Percentiles rank a stretch among this genome's conserved stretches.
These are phyloP conservation scores for Epicoccum sorghinum DNA, from an alignment of 2,329 filamentous ascomycete species.

Conservation along the genomic window DNA sequence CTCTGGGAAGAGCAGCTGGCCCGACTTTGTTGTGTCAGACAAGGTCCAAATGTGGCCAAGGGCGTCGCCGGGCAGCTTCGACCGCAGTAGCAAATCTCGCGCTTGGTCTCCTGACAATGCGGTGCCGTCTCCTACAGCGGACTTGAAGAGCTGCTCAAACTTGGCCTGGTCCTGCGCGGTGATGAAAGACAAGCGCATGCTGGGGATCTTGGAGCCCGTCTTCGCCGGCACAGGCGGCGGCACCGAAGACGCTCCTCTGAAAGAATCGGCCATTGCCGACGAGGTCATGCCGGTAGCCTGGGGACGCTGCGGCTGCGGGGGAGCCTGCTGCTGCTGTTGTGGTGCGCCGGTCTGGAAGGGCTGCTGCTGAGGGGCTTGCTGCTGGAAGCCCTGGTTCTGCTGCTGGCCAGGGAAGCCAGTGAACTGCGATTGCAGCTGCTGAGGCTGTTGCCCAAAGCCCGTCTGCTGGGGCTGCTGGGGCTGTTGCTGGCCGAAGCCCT, in stretches of 20 bases:
- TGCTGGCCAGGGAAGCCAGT: constrained; percentile 57
- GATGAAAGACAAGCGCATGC: constrained; percentile 93
- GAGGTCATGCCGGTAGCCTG: constrained; percentile 68
- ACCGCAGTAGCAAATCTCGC: constrained; percentile 84
- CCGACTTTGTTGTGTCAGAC: constrained; percentile 93
- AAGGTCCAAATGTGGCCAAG: constrained; percentile 95
- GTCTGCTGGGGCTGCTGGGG: constrained; percentile 30
- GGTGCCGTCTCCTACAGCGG: constrained; percentile 82
- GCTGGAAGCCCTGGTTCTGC: constrained; percentile 50
- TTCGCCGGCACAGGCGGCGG: constrained; percentile 69
- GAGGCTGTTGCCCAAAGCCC: constrained; percentile 43
- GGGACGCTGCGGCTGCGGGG: constrained; percentile 53
- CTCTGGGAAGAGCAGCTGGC: constrained; percentile 94
- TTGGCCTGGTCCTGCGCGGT: constrained; percentile 93
- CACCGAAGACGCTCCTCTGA: constrained; percentile 53
- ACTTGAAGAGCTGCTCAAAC: constrained; percentile 97
- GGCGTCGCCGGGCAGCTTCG: constrained; percentile 83
- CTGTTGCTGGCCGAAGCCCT: constrained; percentile 53
- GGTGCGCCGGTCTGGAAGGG: constrained; percentile 50
- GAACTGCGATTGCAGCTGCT: constrained; percentile 50
- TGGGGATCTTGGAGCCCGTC: constrained; percentile 79
- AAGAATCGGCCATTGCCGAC: constrained; percentile 68
- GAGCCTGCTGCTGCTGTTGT: constrained; percentile 64
- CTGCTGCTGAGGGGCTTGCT: constrained; percentile 59
- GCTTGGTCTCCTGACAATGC: constrained; percentile 92